Evolutionary conservation across 768 basidiomycete species (phyloP).

Genomic region (Plicaturopsis crispa): DNA sequence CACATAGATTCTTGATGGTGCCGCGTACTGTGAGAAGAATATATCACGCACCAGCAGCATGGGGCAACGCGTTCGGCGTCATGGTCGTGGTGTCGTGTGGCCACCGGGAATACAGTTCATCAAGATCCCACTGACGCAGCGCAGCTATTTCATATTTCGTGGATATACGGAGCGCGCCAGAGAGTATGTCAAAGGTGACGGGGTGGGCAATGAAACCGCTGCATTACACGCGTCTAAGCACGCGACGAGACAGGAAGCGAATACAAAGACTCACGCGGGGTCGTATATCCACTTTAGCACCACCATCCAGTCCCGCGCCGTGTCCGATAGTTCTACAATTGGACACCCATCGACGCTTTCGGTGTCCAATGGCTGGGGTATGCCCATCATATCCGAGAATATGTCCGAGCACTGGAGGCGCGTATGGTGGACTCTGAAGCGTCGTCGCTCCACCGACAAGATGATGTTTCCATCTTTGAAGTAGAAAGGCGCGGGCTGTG

Average conservation of each 20-base stretch:
- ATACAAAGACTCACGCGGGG: slow-evolving; percentile 16
- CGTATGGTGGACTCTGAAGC: slow-evolving; percentile 19
- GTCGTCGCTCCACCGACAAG: slow-evolving; percentile 13
- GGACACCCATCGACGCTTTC: slow-evolving; percentile 26
- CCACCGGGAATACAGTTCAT: slow-evolving; percentile 19
- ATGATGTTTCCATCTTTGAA: slow-evolving; percentile 29
- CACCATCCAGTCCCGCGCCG: slow-evolving; percentile 20
- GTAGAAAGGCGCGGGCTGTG: slow-evolving; percentile 17
- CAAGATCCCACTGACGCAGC: slow-evolving; percentile 18
- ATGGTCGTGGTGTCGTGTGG: slow-evolving; percentile 19
- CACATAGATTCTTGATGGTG: not conserved
- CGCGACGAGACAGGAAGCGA: not conserved
- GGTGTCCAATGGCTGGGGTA: slow-evolving; percentile 21
- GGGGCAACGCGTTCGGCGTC: slow-evolving; percentile 18
- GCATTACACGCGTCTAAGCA: not conserved
- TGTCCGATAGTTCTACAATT: slow-evolving; percentile 19
- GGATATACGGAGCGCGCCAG: slow-evolving; percentile 22
- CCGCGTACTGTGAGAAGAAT: not conserved
- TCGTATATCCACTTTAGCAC: slow-evolving; percentile 26
- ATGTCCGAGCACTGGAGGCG: slow-evolving; percentile 15
- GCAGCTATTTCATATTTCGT: slow-evolving; percentile 28
- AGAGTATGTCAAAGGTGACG: slow-evolving; percentile 17
- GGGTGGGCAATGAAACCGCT: slow-evolving; percentile 18
- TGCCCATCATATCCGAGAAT: slow-evolving; percentile 27
- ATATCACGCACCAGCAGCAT: slow-evolving; percentile 21